phyloP scores from a whole-genome alignment of 208 protist species.

The Trypanosoma vivax region DNA sequence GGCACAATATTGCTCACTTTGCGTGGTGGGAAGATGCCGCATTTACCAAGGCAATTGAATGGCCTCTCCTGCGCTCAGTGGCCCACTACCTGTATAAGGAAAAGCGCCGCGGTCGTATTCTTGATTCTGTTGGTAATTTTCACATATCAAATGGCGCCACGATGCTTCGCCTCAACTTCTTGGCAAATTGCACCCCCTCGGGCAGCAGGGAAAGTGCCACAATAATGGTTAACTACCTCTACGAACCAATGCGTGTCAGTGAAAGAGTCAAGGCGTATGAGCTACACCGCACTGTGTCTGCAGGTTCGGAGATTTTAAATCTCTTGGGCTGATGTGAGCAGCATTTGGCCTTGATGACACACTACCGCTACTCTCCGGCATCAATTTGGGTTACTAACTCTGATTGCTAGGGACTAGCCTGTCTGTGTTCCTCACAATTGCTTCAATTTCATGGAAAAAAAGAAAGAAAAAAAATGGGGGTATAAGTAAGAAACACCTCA shows the following conservation, averaged over 20 bases:
- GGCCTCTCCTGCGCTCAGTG: conserved; percentile 51
- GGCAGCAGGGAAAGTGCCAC: conserved; percentile 67
- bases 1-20: neutral
- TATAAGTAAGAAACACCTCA: too few relatives aligned
- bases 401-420: too few relatives aligned
- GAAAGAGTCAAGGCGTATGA: conserved; percentile 52
- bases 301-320: conserved; percentile 34
- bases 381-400: too few relatives aligned
- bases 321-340: conserved; percentile 2
- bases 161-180: conserved; percentile 65
- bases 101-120: conserved; percentile 45
- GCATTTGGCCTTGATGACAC: too few relatives aligned
- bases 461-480: too few relatives aligned
- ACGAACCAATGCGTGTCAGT: conserved; percentile 46
- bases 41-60: conserved; percentile 52
- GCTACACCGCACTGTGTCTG: conserved; percentile 33
- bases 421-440: too few relatives aligned
- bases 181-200: conserved; percentile 56
- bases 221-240: conserved; percentile 88
- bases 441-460: too few relatives aligned
- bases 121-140: conserved; percentile 84
- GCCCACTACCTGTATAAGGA: conserved; percentile 59
- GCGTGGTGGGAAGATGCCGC: conserved; percentile 53
- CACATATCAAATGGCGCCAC: conserved; percentile 84
- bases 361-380: too few relatives aligned